Conservation (phyloP, 2,329 filamentous ascomycete genomes). For the Fusarium brachygibbosum region DNA sequence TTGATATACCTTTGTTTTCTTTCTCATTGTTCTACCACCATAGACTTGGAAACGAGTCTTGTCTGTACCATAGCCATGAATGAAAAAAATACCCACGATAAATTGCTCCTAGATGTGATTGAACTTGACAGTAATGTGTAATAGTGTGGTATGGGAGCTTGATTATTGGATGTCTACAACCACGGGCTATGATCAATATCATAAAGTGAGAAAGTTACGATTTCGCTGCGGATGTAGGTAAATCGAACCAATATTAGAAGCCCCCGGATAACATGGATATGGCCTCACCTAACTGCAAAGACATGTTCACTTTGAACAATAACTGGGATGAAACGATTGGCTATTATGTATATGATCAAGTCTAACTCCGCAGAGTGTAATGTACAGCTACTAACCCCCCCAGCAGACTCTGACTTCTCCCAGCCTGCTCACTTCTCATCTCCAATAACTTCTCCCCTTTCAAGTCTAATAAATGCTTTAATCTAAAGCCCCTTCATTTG, state of each 20-base stretch:
- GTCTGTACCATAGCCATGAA: constrained; percentile 55
- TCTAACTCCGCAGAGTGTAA: constrained; percentile 36
- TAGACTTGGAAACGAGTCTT: constrained; percentile 54
- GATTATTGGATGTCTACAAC: not conserved
- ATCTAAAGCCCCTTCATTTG: constrained; percentile 32
- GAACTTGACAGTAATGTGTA: not conserved
- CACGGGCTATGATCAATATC: no score
- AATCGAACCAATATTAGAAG: not conserved
- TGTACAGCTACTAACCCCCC: constrained; percentile 27
- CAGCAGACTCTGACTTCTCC: not conserved
- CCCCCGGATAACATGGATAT: not conserved
- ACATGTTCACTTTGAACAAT: not conserved
- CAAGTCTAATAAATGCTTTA: constrained; percentile 29
- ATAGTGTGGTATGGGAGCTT: not conserved
- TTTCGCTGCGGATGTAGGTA: not conserved
- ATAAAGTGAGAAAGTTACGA: not conserved
- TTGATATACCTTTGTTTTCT: constrained; percentile 45
- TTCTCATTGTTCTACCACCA: constrained; percentile 49
- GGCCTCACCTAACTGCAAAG: not conserved
- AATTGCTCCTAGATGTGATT: not conserved
- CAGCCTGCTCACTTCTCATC: not conserved
- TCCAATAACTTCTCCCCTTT: constrained; percentile 8
- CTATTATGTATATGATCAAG: constrained; percentile 35
- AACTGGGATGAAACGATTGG: constrained; percentile 11
- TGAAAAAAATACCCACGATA: constrained; percentile 43